Conservation (phyloP, 2,329 filamentous ascomycete genomes). For the Ustulina deusta region DNA sequence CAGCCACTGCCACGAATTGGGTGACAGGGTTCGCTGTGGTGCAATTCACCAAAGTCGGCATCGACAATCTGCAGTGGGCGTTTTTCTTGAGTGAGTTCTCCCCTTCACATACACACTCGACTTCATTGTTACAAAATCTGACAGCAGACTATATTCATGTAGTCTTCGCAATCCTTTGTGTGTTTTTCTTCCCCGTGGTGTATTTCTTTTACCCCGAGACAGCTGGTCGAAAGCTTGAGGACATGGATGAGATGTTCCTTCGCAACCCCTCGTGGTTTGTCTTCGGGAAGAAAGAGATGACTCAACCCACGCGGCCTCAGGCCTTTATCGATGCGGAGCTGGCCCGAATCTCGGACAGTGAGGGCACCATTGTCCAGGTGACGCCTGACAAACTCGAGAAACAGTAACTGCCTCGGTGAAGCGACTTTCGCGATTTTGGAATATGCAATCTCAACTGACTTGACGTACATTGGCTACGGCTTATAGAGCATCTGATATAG, state of each 20-base stretch:
- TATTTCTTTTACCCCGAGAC: conserved; percentile 62
- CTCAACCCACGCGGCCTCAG: conserved; percentile 53
- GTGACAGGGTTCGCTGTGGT: conserved; percentile 57
- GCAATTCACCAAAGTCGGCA: conserved; percentile 59
- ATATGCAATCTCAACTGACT: background rate
- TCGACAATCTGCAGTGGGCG: conserved; percentile 56
- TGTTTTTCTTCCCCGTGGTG: conserved; percentile 53
- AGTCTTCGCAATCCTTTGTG: conserved; percentile 48
- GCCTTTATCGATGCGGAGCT: conserved; percentile 53
- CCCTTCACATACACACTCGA: background rate
- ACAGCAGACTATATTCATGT: conserved; percentile 1
- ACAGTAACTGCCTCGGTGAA: background rate
- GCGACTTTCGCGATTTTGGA: background rate
- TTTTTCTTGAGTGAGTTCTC: conserved; percentile 57
- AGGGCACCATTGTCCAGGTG: conserved; percentile 31
- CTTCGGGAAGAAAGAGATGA: conserved; percentile 51
- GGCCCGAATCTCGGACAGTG: conserved; percentile 29
- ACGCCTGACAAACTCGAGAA: conserved; percentile 22
- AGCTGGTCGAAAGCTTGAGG: conserved; percentile 63
- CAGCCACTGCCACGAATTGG: conserved; percentile 60
- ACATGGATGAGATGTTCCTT: conserved; percentile 60
- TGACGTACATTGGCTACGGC: background rate
- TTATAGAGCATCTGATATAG: conserved; percentile 2
- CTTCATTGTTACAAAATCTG: background rate
- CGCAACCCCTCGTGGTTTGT: conserved; percentile 50